phyloP scores from a whole-genome alignment of 371 early-diverging fungal genomes.

The Mortierella sp. region DNA sequence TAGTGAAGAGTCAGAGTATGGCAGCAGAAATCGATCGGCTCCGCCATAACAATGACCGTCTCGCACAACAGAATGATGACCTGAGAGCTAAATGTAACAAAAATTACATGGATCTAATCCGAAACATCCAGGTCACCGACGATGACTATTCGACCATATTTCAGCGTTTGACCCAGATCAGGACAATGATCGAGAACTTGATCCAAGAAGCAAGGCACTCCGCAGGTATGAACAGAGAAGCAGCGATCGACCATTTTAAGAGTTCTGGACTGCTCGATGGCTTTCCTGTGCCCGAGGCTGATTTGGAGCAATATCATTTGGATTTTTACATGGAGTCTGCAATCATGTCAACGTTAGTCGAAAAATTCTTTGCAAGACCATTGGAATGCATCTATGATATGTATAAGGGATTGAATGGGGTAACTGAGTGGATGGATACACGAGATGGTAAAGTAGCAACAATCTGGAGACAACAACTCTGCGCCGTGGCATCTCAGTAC shows the following conservation, averaged over 20 bases:
- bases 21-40: neutral
- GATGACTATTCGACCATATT: slow-evolving; percentile 31
- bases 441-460: slow-evolving; percentile 19
- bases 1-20: neutral
- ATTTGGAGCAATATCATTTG: slow-evolving; percentile 21
- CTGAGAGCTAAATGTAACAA: slow-evolving; percentile 8
- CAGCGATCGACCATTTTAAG: slow-evolving; percentile 18
- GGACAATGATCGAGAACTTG: slow-evolving; percentile 23
- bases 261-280: slow-evolving; percentile 4
- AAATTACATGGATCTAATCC: slow-evolving; percentile 29
- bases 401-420: slow-evolving; percentile 11
- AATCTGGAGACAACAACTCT: slow-evolving; percentile 41
- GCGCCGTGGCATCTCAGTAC: slow-evolving; percentile 18
- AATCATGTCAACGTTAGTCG: slow-evolving; percentile 11
- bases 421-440: slow-evolving; percentile 9
- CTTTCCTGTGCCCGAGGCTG: slow-evolving; percentile 8
- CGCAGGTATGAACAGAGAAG: slow-evolving; percentile 16
- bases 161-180: slow-evolving; percentile 6
- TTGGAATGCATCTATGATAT: slow-evolving; percentile 29
- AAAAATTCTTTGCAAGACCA: slow-evolving; percentile 7
- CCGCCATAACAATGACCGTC: neutral
- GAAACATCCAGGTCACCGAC: slow-evolving; percentile 22
- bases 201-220: slow-evolving; percentile 24
- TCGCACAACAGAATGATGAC: slow-evolving; percentile 1
- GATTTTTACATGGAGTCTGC: slow-evolving; percentile 29